Evolutionary conservation across 2,329 filamentous ascomycete genomes (phyloP), one percentile per base, ranked within the genome.

Genomic region (Clonostachys chloroleuca): DNA sequence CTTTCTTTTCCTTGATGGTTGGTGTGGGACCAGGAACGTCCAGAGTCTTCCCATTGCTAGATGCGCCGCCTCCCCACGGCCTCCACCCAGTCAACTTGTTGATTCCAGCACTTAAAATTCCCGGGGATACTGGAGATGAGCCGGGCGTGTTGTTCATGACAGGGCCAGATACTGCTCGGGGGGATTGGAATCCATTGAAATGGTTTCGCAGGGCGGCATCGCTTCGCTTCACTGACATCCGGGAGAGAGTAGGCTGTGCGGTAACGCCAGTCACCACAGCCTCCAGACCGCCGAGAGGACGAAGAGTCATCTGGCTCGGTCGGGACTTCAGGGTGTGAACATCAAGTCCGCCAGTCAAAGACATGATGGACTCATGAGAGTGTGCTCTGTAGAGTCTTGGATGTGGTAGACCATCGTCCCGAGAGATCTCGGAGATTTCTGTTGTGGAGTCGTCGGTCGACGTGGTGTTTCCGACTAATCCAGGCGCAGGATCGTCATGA

Each of bases 321-420:
- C 87, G 81, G 2, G 78, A 77, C 57, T 86, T 84, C 5, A 95
- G 74, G 0, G 87, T 91, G 62, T 95, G 91, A 44, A 96, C 95
- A 60, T 96, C 92, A 63, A 96, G 85, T 3, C 91, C 91, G 5
- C 90, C 91, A 0, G 85, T 82, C 2, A 96, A 78, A 0, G 92
- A 96, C 55, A 96, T 80, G 51, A 96, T 84, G 16, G 89, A 95
- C 62, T 96, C 92, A 56, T 95, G 90, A 2, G 92, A 96, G 3
- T 83, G 62, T 4, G 83, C 77, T 34, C 86, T 84, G 39, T 81
- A 86, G 5, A 92, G 65, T 3, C 66, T 64, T 46, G 68, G 70
- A 47, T 63, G 65, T 54, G 69, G 67, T 55, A 58, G 64, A 52
- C 52, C 63, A 46, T 65, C 66, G 42, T 63, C 64, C 52, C 59